Base-by-base conservation (phyloP, 2,329 filamentous ascomycete genomes). In the Zarea fungicola region DNA sequence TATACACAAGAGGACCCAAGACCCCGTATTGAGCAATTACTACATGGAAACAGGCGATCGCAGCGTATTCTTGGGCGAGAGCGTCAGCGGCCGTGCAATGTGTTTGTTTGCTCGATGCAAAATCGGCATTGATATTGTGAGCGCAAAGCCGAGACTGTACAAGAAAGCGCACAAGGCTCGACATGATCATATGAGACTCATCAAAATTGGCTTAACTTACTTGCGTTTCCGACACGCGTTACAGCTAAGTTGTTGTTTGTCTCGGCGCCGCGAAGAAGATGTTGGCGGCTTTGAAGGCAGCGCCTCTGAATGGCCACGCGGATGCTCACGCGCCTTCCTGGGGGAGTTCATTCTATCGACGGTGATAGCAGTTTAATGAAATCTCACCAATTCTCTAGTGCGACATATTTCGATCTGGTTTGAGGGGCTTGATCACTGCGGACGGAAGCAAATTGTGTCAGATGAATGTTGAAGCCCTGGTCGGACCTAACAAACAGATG, bases 221-320 rank as follows among this genome's bases (percentile, higher is more conserved):
- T 68, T 69, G 26, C 66, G 59, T 19, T 57, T 56, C 13, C 66
- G 54, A 48, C 65, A 69, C 5, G 57, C 52, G 26, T 62, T 62
- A 47, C 66, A 69, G 1, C 65, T 67, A 9, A 68, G 56, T 45
- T 65, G 61, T 2, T 55, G 60, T 39, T 65, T 64, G 14, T 68
- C 63, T 23, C 66, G 58, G 3, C 61, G 60, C 19, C 64, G 13
- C 9, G 58, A 37, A 13, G 34, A 6, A 4, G 36, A 16, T 26
- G 14, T 16, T 25, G 36, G 22, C 14, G 21, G 22, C 7, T 26
- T 40, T 21, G 9, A 39, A 23, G 9, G 37, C 37, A n/a, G 16
- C 7, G 37, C 22, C 10, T 40, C 40, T 32, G 11, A 21, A 9
- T 28, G 39, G 39, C 23, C 11, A 23, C 8, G 25, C 18, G 8